Evolutionary conservation across 495 filamentous ascomycete genomes (phyloP), one percentile per base, ranked within the genome.

Genomic region (Xylaria cubensis): DNA sequence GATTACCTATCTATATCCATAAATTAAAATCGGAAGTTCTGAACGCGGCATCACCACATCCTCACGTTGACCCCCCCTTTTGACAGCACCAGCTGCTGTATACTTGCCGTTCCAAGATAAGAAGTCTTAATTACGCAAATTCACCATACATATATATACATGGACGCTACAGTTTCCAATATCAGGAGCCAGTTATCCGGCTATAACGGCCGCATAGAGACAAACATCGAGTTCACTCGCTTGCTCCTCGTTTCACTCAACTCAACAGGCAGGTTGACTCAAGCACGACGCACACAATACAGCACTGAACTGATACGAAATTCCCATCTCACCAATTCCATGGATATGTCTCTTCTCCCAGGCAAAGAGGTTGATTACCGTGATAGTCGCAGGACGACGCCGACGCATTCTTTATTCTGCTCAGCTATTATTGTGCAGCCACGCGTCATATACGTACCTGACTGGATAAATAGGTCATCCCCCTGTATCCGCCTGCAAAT

Each of bases 391-490:
- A 56, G 26, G 53, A 17, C 13, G 10, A 10, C 56, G 17, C 58
- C 7, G 29, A 4, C 58, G 32, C 17, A 0, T 39, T 61, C 9
- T 5, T 36, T 34, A 32, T 61, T 2, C 29, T 41, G 8, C 34
- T 21, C 12, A 10, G 17, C 1, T 21, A 39, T 61, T 12, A 34
- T 61, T 12, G 32, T 19, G 58, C 17, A 32, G 51, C 4, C 0
- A 61, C 58, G 58, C 29, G n/a, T 21, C 34, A n/a, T 50, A 50
- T 41, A 39, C n/a, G 8, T 44, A 39, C n/a, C 3, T 44, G 17
- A 7, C 65, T 67, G 65, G 65, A 56, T 67, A 67, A 67, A 67
- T 67, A 42, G 44, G 46, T 17, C 26, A 17, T 26, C 32, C 50
- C 53, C 29, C 48, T 67, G 10, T 32, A 8, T 29, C 3, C 21